Evolutionary conservation across 1,284 basidiomycete species (phyloP).

Genomic region (Boletus holoroseus): DNA sequence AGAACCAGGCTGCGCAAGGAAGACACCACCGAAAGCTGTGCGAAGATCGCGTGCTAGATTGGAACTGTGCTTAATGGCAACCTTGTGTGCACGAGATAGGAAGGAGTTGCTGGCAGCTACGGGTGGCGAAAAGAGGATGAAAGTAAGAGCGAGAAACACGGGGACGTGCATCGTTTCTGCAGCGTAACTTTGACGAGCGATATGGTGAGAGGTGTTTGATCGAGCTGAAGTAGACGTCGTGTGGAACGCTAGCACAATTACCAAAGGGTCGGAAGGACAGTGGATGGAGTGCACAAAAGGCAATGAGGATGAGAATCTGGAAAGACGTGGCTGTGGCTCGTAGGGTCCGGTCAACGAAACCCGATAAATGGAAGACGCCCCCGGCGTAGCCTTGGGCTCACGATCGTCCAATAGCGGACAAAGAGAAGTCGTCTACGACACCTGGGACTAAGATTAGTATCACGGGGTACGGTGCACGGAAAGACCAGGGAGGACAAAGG

Average conservation of each 20-base stretch:
- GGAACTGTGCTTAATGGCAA: slow-evolving; percentile 47
- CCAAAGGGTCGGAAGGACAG: background rate
- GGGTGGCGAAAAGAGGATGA: slow-evolving; percentile 19
- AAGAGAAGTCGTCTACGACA: slow-evolving; percentile 12
- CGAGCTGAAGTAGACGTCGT: slow-evolving; percentile 1
- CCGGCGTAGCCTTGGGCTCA: slow-evolving; percentile 18
- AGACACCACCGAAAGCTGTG: slow-evolving; percentile 50
- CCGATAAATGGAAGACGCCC: slow-evolving; percentile 15
- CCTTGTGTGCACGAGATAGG: slow-evolving; percentile 37
- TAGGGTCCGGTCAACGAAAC: slow-evolving; percentile 26
- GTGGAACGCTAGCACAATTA: background rate
- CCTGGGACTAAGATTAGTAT: slow-evolving; percentile 16
- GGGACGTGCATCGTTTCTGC: slow-evolving; percentile 27
- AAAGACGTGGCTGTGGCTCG: slow-evolving; percentile 6
- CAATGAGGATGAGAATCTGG: background rate
- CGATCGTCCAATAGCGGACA: slow-evolving; percentile 4
- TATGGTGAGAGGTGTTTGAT: slow-evolving; percentile 8
- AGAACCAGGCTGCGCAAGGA: slow-evolving; percentile 35
- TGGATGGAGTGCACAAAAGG: background rate
- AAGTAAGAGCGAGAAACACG: slow-evolving; percentile 34
- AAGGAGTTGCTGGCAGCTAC: slow-evolving; percentile 22
- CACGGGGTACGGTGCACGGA: slow-evolving; percentile 4
- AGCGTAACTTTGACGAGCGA: slow-evolving; percentile 2
- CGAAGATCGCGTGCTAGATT: slow-evolving; percentile 64
- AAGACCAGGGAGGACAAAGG: slow-evolving; percentile 6